Conservation (phyloP, 768 basidiomycete genomes). For the Pulveroboletus frians region DNA sequence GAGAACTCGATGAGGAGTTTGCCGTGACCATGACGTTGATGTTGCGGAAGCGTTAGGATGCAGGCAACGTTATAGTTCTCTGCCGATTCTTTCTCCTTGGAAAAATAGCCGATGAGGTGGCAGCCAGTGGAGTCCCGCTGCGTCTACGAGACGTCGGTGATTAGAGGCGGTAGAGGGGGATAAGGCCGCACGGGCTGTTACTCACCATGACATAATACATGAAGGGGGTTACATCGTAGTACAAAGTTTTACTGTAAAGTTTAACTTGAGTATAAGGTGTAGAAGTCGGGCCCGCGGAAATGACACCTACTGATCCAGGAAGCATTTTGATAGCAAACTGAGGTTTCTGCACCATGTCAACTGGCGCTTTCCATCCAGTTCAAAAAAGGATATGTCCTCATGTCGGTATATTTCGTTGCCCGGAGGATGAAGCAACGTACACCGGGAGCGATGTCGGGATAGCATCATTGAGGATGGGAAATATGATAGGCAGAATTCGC, state of each 20-base stretch:
- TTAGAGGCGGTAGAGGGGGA: slow-evolving; percentile 11
- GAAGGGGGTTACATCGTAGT: slow-evolving; percentile 99
- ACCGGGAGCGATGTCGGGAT: slow-evolving; percentile 84
- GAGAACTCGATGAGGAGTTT: slow-evolving; percentile 96
- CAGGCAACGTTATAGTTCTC: slow-evolving; percentile 99
- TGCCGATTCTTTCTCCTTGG: slow-evolving; percentile 97
- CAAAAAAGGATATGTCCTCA: slow-evolving; percentile 95
- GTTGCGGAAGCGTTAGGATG: slow-evolving; percentile 96
- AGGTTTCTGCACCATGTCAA: slow-evolving; percentile 95
- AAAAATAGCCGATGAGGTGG: slow-evolving; percentile 97
- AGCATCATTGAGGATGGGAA: slow-evolving; percentile 90
- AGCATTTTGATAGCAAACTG: slow-evolving; percentile 94
- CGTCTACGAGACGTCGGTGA: slow-evolving; percentile 40
- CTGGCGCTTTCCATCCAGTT: slow-evolving; percentile 96
- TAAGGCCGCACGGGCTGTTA: slow-evolving; percentile 4
- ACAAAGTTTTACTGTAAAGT: slow-evolving; percentile 80
- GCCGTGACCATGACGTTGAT: slow-evolving; percentile 94
- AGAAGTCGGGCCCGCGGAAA: slow-evolving; percentile 9
- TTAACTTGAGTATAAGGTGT: slow-evolving; percentile 17
- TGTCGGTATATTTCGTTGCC: slow-evolving; percentile 99
- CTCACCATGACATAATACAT: slow-evolving; percentile 98
- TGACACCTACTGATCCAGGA: slow-evolving; percentile 86
- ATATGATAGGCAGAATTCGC: slow-evolving; percentile 96
- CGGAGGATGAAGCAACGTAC: slow-evolving; percentile 88
- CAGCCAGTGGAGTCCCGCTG: slow-evolving; percentile 86